Conservation (phyloP, 2,329 filamentous ascomycete species). For the Colletotrichum lini region DNA sequence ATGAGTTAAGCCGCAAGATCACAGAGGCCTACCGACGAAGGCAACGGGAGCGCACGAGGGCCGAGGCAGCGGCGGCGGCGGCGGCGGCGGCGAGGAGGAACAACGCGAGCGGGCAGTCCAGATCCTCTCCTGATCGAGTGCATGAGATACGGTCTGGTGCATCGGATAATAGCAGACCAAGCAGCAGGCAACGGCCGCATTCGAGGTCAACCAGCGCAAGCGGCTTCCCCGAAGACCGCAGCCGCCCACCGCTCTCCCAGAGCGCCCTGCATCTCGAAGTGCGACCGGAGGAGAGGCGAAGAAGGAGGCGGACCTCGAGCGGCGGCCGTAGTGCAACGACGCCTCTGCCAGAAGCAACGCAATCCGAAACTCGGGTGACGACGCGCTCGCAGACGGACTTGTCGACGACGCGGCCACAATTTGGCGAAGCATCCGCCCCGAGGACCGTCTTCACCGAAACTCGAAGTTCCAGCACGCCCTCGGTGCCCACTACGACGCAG, state of each 20-base stretch:
- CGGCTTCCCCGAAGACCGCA: conserved; percentile 61
- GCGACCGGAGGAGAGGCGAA: conserved; percentile 60
- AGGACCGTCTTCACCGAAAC: conserved; percentile 59
- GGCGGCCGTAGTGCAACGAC: conserved; percentile 69
- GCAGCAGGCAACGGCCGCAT: conserved; percentile 53
- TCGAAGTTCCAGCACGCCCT: conserved; percentile 58
- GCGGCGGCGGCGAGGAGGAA: conserved; percentile 53
- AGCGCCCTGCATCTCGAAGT: conserved; percentile 64
- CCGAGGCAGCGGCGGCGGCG: conserved; percentile 7
- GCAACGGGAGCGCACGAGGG: conserved; percentile 68
- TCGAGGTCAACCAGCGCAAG: conserved; percentile 63
- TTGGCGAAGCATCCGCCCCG: conserved; percentile 53
- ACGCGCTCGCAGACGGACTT: conserved; percentile 78
- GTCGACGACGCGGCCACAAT: conserved; percentile 56
- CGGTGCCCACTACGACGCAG: conserved; percentile 48
- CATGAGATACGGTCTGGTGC: conserved; percentile 35
- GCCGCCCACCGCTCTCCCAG: conserved; percentile 64
- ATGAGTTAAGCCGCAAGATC: conserved; percentile 91
- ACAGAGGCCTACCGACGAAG: conserved; percentile 88
- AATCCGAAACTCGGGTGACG: conserved; percentile 63
- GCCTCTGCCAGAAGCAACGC: conserved; percentile 56
- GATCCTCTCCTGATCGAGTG: conserved; percentile 47
- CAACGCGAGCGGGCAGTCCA: conserved; percentile 57
- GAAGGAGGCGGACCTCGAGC: conserved; percentile 68
- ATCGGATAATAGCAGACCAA: conserved; percentile 47